These are phyloP conservation scores for Viola pubescens DNA, from an alignment of 441 rosid species.

Conservation along the genomic window DNA sequence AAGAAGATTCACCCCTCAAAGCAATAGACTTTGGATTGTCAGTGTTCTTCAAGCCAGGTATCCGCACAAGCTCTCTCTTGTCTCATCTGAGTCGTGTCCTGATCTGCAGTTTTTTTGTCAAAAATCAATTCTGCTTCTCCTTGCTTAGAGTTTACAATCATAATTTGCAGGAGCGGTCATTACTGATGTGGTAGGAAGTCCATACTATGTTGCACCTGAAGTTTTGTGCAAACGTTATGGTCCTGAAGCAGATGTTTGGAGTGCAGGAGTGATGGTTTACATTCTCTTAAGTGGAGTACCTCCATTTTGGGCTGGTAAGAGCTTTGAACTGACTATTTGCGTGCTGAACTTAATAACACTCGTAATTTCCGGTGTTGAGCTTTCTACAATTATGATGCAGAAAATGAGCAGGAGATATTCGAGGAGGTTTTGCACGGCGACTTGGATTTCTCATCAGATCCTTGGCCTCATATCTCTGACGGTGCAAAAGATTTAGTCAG, in stretches of 20 bases:
- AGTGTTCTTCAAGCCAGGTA: constrained; percentile 90
- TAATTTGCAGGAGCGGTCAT: constrained; percentile 59
- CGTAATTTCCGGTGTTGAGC: constrained; percentile 8
- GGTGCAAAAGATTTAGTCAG: constrained; percentile 81
- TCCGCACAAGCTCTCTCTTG: background rate
- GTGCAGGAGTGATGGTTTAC: constrained; percentile 92
- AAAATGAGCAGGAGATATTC: constrained; percentile 85
- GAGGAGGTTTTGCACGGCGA: constrained; percentile 82
- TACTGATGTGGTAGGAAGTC: constrained; percentile 94
- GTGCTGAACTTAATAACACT: background rate
- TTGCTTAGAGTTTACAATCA: background rate
- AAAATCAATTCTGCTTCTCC: background rate
- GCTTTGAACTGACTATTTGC: background rate
- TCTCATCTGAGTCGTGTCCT: background rate
- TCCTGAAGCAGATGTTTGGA: constrained; percentile 95
- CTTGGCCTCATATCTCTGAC: constrained; percentile 91
- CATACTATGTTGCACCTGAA: constrained; percentile 97
- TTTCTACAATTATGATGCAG: constrained; percentile 29
- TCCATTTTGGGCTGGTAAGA: constrained; percentile 97
- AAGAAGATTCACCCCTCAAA: constrained; percentile 78
- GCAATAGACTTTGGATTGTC: constrained; percentile 95
- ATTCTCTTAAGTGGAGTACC: constrained; percentile 90
- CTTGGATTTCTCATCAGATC: constrained; percentile 77
- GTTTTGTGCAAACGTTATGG: constrained; percentile 76
- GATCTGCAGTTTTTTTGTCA: background rate